Percentiles rank a stretch among this genome's conserved stretches.
Evolutionary conservation across 2,329 filamentous ascomycete genomes (phyloP).

Genomic region (Coniochaeta sp.): DNA sequence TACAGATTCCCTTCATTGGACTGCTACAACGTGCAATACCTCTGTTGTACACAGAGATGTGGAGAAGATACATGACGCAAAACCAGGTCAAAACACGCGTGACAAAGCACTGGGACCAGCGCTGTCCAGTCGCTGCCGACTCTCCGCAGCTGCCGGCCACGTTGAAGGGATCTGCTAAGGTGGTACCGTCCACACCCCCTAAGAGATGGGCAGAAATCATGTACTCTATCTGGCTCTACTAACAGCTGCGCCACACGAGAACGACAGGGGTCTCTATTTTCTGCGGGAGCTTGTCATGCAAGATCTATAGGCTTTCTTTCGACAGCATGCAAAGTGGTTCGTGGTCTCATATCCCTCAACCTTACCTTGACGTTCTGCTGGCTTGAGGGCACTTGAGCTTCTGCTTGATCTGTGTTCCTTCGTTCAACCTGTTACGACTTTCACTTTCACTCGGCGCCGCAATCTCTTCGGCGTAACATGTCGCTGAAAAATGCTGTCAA

Average conservation of each 20-base stretch:
- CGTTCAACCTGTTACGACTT: background rate
- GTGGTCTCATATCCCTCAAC: background rate
- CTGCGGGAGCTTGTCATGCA: background rate
- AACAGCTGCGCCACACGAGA: background rate
- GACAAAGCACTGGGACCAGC: background rate
- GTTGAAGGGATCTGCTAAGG: background rate
- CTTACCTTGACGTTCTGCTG: background rate
- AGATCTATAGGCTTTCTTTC: background rate
- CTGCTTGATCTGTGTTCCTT: background rate
- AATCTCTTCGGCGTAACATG: background rate
- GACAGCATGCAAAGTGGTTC: background rate
- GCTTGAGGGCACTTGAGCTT: background rate
- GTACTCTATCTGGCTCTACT: background rate
- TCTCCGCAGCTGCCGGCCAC: background rate
- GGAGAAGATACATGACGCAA: background rate
- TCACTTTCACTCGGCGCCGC: background rate
- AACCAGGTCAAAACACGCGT: background rate
- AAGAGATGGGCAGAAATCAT: background rate
- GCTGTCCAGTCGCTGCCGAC: background rate
- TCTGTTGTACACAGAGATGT: background rate
- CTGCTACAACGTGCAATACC: background rate
- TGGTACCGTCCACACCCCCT: background rate
- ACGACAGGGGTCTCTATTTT: background rate
- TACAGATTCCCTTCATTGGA: background rate
- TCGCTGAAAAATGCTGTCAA: conserved; percentile 21